These are phyloP conservation scores for Apiospora koreana DNA, from an alignment of 2,329 filamentous ascomycete genomes.

Conservation along the genomic window DNA sequence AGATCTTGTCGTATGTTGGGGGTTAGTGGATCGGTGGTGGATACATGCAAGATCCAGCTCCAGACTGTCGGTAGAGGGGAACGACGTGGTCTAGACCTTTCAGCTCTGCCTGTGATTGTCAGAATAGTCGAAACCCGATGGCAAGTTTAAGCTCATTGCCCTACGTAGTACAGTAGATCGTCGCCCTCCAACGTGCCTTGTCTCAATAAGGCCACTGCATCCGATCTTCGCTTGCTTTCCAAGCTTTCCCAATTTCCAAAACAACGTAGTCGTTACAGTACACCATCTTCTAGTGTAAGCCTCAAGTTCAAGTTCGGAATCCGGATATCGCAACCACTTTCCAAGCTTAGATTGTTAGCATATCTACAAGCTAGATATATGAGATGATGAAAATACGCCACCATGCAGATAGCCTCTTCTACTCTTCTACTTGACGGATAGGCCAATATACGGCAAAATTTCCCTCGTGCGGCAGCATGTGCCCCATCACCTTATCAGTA, in stretches of 20 bases:
- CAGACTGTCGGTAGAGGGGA: slow-evolving; percentile 1
- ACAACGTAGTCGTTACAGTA: background rate
- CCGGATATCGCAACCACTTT: slow-evolving; percentile 3
- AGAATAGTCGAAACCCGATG: background rate
- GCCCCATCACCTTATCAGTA: background rate
- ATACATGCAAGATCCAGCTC: background rate
- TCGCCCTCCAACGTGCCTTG: background rate
- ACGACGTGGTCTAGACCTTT: background rate
- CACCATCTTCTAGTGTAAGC: background rate
- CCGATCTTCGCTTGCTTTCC: background rate
- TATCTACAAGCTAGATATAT: background rate
- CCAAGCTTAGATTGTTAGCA: background rate
- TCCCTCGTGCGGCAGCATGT: background rate
- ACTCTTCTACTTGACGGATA: background rate
- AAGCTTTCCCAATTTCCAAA: background rate
- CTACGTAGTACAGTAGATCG: no score
- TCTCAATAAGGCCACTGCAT: background rate
- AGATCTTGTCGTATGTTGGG: background rate
- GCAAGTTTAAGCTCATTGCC: background rate
- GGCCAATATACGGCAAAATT: background rate
- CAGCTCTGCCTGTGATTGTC: background rate
- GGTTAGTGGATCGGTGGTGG: background rate
- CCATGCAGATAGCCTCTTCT: background rate
- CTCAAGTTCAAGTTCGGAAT: background rate
- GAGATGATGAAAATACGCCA: background rate